Base-by-base conservation (phyloP, 1,139 yeast genomes). In the Nakaseomyces delphensis region DNA sequence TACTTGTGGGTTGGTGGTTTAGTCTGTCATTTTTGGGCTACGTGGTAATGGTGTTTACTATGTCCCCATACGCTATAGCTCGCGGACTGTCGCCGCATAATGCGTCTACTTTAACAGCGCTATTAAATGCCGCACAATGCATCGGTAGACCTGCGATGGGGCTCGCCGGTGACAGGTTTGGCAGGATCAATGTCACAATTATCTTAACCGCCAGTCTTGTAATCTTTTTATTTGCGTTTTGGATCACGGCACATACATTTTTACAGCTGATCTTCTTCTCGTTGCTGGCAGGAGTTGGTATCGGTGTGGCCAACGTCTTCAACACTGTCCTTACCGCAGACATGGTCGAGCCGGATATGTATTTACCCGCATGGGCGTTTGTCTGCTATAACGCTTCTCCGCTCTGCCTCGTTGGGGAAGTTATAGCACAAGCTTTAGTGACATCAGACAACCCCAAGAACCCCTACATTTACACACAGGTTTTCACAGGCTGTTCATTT, bases 91-190 rank as follows among this genome's bases (percentile, higher is more conserved):
- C 75, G 6, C 60, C 69, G 24, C 56, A 67, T 15, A 79, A 81
- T 50, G 84, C 79, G 3, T 71, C 86, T 3, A 62, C 67, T 15
- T 62, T 80, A 23, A 77, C 85, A 3, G 79, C 86, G 0, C 58
- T 79, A 4, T 63, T 81, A 52, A 79, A 77, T 56, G 77, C 75
- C 3, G 80, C 79, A 1, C 87, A 81, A 59, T 62, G 70, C 3
- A 49, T 82, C 11, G 91, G 91, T 0, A 68, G 91, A 50, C 89
- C 89, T 1, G 28, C 63, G 1, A 66, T 79, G 58, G 91, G 93
- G 0, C 45, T 66, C 4, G 30, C 71, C 4, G 79, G 80, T 21
- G 91, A 82, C 56, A 61, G 51, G 25, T 57, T 67, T 38, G 91
- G 93, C 1, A 66, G 86, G 45, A 63, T 70, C 36, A 81, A 79